These are phyloP conservation scores for Zoysia pacifica DNA, from an alignment of 176 grass and related monocot species.

Conservation along the genomic window DNA sequence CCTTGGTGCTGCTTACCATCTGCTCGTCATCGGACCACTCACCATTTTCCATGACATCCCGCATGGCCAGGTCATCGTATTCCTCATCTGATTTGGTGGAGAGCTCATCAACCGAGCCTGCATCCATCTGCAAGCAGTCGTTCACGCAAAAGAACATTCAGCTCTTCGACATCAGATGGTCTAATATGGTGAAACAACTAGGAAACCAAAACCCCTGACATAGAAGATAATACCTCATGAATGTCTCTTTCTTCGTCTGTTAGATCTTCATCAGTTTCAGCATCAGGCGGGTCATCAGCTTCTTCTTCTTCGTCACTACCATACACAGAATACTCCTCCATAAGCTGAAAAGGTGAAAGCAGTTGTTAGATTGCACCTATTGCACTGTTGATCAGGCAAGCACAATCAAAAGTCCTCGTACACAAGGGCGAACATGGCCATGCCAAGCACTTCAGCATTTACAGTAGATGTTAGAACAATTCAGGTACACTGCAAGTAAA, in stretches of 20 bases:
- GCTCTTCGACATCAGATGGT: background rate
- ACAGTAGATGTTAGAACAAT: background rate
- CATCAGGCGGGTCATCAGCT: conserved; percentile 57
- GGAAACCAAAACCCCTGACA: background rate
- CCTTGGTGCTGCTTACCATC: conserved; percentile 4
- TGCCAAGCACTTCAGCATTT: background rate
- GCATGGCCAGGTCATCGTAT: conserved; percentile 83
- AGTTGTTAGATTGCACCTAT: background rate
- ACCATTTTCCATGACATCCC: conserved; percentile 52
- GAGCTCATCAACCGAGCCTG: conserved; percentile 85
- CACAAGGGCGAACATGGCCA: background rate
- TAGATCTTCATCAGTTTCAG: conserved; percentile 79
- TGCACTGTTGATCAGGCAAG: background rate
- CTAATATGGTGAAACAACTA: background rate
- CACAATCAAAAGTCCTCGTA: background rate
- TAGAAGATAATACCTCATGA: conserved; percentile 50
- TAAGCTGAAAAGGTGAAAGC: conserved; percentile 52
- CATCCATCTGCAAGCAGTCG: conserved; percentile 60
- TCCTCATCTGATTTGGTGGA: conserved; percentile 90
- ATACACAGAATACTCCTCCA: conserved; percentile 63
- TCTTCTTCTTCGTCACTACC: conserved; percentile 83
- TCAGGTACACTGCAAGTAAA: background rate
- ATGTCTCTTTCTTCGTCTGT: conserved; percentile 57
- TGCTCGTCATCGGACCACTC: conserved; percentile 60
- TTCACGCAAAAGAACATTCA: background rate